Evolutionary conservation across 2,329 filamentous ascomycete genomes (phyloP), one percentile per base, ranked within the genome.

Genomic region (Didymella arachidicola): DNA sequence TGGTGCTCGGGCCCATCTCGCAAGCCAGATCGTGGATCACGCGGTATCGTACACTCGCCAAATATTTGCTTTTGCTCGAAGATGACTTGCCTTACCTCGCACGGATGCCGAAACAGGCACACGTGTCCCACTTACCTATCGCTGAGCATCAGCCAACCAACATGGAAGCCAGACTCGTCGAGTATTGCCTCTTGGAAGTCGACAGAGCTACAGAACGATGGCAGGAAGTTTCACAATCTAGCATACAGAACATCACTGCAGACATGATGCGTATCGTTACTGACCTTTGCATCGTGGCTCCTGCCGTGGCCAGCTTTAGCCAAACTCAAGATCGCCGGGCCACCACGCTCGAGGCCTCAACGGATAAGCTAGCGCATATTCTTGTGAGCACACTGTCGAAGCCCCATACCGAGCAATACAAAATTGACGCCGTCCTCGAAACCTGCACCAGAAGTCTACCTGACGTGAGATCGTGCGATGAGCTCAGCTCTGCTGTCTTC

Each of bases 201-300:
- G 81, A 83, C 34, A 72, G 72, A 25, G 79, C 82, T 38, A 66
- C 71, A 34, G 78, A 80, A 57, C 70, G 73, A 11, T 84, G 82
- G 81, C 72, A 73, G 47, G 73, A 78, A 22, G 72, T 79, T 57
- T 72, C 66, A 27, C 66, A 75, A 36, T 77, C 81, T 18, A 80
- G 76, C 42, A 72, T 76, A n/a, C 77, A 79, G 50, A 78, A 78
- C 64, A 74, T 85, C 16, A 83, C 79, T 25, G 67, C 76, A 7
- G 82, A 85, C 55, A 79, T 83, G 68, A 69, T 84, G 61, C 81
- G 82, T 36, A 78, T 82, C 29, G 55, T 84, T n/a, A 73, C 75
- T 6, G 82, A 79, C n/a, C 76, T 83, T 44, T 83, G 81, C 66
- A 74, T 83, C 19, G 73, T 81, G 22, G 73, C 70, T 25, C 68